Evolutionary conservation across 2,329 filamentous ascomycete species (phyloP), one percentile per base, ranked within the genome.

Genomic region (Cadophora malorum): DNA sequence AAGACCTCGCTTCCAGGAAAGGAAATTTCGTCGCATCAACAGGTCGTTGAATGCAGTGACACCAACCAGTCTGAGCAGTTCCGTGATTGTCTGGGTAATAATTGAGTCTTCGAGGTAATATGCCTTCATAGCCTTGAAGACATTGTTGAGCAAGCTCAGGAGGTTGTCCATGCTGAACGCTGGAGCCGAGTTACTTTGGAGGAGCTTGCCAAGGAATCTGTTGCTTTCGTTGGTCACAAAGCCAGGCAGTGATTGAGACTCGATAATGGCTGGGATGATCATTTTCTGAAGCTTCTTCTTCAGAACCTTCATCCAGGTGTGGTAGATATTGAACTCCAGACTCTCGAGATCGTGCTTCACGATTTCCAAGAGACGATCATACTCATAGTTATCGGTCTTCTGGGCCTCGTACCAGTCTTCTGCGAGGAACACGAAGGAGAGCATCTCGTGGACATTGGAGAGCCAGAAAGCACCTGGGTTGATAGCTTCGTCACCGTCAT

Each of bases 81-180:
- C 96, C 0, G 94, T 98, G 66, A 98, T 90, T 2, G 94, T 96
- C 81, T 99, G 96, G 1, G 90, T 96, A 78, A 99, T 93, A 81
- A 99, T 98, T 5, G 91, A 90, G 77, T 98, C 94, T 79, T 99
- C 96, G 19, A 99, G 85, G 80, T 97, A 98, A 83, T 97, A 99
- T 4, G 94, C 93, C 84, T 97, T 98, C 94, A 99, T 98, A 49
- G 96, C 96, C 79, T 95, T 94, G 88, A 94, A 98, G 70, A 97
- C 96, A 78, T 93, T 97, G 83, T 99, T 99, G 70, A 99, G 85
- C 72, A 99, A 85, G 77, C 93, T 97, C 74, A 99, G 88, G 60
- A 99, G 86, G 80, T 99, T 97, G 82, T 99, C 96, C 96, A 99
- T 99, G 86, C 94, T 98, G 83, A 94, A 99, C n/a, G 95, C 94